These are phyloP conservation scores for Neurospora sp. DNA, from an alignment of 2,329 filamentous ascomycete genomes.

Conservation along the genomic window DNA sequence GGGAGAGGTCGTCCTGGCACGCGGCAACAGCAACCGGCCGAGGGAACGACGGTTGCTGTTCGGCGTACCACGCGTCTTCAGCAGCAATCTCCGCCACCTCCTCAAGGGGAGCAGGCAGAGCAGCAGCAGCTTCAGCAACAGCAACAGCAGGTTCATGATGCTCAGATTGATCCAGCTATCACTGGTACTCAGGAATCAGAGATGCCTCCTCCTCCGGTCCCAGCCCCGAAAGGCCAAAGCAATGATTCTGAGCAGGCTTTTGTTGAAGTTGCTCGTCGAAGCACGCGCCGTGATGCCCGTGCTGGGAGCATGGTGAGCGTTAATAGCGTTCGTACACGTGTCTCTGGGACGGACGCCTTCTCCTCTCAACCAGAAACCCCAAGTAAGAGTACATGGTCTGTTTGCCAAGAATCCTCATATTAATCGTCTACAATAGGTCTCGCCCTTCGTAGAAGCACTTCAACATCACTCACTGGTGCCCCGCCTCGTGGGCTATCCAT, in stretches of 20 bases:
- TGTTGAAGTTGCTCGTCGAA: constrained; percentile 8
- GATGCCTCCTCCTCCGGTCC: constrained; percentile 16
- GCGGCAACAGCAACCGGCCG: constrained; percentile 7
- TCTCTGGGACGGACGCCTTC: constrained; percentile 6
- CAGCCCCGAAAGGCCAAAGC: constrained; percentile 7
- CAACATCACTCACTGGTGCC: not conserved
- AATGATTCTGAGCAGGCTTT: not conserved
- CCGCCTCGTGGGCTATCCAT: not conserved
- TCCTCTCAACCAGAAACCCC: constrained; percentile 11
- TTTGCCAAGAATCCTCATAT: not conserved
- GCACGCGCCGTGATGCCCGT: constrained; percentile 7
- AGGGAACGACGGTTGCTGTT: constrained; percentile 8
- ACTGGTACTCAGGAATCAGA: constrained; percentile 5
- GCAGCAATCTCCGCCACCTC: constrained; percentile 8
- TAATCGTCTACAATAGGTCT: not conserved
- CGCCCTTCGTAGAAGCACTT: not conserved
- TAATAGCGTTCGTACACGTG: constrained; percentile 2
- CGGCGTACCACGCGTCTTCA: constrained; percentile 17
- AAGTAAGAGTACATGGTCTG: constrained; percentile 5
- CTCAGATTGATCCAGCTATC: constrained; percentile 15
- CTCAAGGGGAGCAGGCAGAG: not conserved
- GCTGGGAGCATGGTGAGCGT: constrained; percentile 9
- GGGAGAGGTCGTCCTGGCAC: constrained; percentile 12
- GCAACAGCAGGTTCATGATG: constrained; percentile 2
- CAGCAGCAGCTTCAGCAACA: constrained; percentile 5